phyloP scores from a whole-genome alignment of 1,284 basidiomycete genomes.

The Cystobasidium sp. region DNA sequence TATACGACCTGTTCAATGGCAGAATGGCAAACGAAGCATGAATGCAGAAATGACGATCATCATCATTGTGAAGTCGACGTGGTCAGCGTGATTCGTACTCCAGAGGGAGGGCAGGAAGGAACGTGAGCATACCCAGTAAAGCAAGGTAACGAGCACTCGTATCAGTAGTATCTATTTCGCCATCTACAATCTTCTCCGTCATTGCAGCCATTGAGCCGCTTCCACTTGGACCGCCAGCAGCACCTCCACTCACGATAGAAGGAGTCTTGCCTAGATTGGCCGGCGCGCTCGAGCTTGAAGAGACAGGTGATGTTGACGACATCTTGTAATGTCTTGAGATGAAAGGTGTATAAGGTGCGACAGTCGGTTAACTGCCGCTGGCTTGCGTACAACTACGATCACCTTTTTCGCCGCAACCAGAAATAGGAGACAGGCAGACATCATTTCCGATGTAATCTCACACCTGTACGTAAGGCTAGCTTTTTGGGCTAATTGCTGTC shows the following conservation, averaged over 20 bases:
- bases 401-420: too few relatives aligned
- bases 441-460: too few relatives aligned
- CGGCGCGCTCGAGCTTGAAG: constrained; percentile 1
- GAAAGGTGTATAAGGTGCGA: too few relatives aligned
- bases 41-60: constrained; percentile 2
- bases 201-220: constrained; percentile 10
- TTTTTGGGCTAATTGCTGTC: too few relatives aligned
- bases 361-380: too few relatives aligned
- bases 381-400: too few relatives aligned
- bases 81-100: background rate
- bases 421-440: too few relatives aligned
- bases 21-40: background rate
- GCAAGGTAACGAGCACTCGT: constrained; percentile 48
- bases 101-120: background rate
- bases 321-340: background rate
- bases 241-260: background rate
- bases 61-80: background rate
- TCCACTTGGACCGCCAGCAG: background rate
- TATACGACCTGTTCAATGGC: constrained; percentile 30
- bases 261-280: constrained; percentile 8
- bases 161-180: constrained; percentile 45
- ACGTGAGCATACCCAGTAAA: constrained; percentile 6
- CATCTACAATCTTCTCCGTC: constrained; percentile 22
- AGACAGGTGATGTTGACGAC: background rate
- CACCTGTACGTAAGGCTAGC: too few relatives aligned